phyloP scores from a whole-genome alignment of 1,139 yeast species.

The Suhomyces wounanorum region DNA sequence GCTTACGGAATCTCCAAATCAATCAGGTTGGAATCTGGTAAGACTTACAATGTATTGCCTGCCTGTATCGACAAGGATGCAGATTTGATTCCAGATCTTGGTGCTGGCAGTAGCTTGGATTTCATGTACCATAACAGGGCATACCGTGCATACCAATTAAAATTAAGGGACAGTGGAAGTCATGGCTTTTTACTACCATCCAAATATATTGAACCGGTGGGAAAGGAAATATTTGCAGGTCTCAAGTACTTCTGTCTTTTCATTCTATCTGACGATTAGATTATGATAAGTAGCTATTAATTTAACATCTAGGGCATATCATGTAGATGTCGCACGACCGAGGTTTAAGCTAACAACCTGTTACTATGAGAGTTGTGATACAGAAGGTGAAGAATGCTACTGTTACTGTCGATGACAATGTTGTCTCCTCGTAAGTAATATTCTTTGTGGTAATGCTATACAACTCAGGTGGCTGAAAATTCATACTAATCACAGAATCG shows the following conservation, averaged over 20 bases:
- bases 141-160: constrained; percentile 81
- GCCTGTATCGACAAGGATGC: constrained; percentile 79
- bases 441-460: not conserved
- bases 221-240: constrained; percentile 70
- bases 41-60: constrained; percentile 65
- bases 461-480: not conserved
- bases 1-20: constrained; percentile 81
- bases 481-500: constrained; percentile 45
- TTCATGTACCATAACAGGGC: constrained; percentile 83
- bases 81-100: constrained; percentile 70
- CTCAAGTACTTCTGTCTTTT: constrained; percentile 70
- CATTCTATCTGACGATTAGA: constrained; percentile 44
- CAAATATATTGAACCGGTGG: constrained; percentile 72
- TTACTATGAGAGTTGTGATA: constrained; percentile 78
- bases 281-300: not conserved
- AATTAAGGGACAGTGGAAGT: constrained; percentile 78
- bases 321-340: not conserved
- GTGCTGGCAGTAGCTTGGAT: constrained; percentile 81
- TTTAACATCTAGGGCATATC: not conserved
- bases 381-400: constrained; percentile 88
- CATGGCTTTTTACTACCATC: constrained; percentile 83
- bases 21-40: constrained; percentile 63
- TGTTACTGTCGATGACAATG: constrained; percentile 71
- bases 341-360: not conserved
- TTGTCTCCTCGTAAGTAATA: constrained; percentile 65